phyloP scores from a whole-genome alignment of 2,329 filamentous ascomycete species.

The Lasiodiplodia sp. region DNA sequence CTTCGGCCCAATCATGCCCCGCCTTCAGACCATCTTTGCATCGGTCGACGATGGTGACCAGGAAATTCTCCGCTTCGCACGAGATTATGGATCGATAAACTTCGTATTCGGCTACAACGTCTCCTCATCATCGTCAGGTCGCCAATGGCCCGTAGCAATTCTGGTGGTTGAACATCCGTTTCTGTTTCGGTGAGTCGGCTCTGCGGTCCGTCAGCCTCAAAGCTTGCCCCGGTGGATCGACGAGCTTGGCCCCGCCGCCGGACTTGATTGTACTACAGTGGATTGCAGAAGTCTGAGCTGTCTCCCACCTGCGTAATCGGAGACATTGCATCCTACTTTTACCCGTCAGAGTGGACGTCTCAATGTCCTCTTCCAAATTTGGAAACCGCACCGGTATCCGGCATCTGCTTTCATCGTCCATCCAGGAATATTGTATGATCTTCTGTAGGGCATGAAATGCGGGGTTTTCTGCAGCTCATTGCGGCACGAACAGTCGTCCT shows the following conservation, averaged over 20 bases:
- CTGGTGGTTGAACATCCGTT: background rate
- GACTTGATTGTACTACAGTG: background rate
- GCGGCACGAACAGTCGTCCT: background rate
- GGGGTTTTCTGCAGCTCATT: background rate
- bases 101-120: conserved; percentile 10
- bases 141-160: background rate
- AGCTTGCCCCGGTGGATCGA: conserved; percentile 15
- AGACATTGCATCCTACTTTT: background rate
- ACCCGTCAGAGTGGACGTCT: background rate
- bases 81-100: conserved; percentile 16
- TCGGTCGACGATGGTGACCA: background rate
- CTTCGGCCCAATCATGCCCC: conserved; percentile 23
- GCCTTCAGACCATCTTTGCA: conserved; percentile 8
- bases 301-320: background rate
- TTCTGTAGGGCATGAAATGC: background rate
- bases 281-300: background rate
- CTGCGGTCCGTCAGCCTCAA: conserved; percentile 6
- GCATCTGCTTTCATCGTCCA: background rate
- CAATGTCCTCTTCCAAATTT: background rate
- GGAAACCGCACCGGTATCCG: background rate
- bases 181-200: conserved; percentile 9
- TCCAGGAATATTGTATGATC: background rate
- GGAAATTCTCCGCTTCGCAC: background rate
- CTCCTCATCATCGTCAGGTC: background rate
- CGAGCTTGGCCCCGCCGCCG: conserved; percentile 2